These are phyloP conservation scores for Botrytis deweyae DNA, from an alignment of 2,329 filamentous ascomycete species.

Conservation along the genomic window DNA sequence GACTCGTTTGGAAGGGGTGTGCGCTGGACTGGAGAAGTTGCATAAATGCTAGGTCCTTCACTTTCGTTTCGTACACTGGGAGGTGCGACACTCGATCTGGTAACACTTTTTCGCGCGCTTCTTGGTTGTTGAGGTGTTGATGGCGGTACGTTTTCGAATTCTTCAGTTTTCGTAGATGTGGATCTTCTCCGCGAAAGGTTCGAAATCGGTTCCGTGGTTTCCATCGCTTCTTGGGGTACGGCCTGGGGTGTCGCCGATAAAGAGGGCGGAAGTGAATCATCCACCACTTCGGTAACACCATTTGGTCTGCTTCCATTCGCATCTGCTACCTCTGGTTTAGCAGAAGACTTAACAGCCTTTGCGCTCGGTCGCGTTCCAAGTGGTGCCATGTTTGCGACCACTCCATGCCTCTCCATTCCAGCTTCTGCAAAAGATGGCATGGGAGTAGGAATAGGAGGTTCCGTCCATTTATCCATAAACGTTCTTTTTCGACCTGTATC, in stretches of 20 bases:
- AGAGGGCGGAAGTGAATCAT: slow-evolving; percentile 27
- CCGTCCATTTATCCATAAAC: slow-evolving; percentile 49
- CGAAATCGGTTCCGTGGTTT: slow-evolving; percentile 33
- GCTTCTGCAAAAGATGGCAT: slow-evolving; percentile 72
- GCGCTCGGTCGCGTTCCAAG: slow-evolving; percentile 69
- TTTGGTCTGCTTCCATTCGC: slow-evolving; percentile 18
- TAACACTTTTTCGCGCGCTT: slow-evolving; percentile 27
- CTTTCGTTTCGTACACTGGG: slow-evolving; percentile 17
- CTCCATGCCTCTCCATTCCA: slow-evolving; percentile 70
- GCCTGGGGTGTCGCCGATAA: slow-evolving; percentile 31
- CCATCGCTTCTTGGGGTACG: slow-evolving; percentile 30
- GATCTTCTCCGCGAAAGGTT: slow-evolving; percentile 25
- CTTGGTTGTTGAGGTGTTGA: slow-evolving; percentile 24
- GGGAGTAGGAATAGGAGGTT: slow-evolving; percentile 54
- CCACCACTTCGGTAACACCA: slow-evolving; percentile 32
- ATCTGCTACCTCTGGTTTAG: slow-evolving; percentile 30
- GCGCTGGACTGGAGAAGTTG: slow-evolving; percentile 11
- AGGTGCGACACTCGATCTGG: slow-evolving; percentile 24
- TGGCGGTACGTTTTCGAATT: slow-evolving; percentile 11
- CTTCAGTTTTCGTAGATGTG: slow-evolving; percentile 27
- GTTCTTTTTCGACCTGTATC: slow-evolving; percentile 32
- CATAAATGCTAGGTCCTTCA: slow-evolving; percentile 16
- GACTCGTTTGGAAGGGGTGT: slow-evolving; percentile 15
- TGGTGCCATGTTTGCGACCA: slow-evolving; percentile 81
- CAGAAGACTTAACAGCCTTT: slow-evolving; percentile 53